These are phyloP conservation scores for Murraya paniculata DNA, from an alignment of 345 rosid species.

Conservation along the genomic window DNA sequence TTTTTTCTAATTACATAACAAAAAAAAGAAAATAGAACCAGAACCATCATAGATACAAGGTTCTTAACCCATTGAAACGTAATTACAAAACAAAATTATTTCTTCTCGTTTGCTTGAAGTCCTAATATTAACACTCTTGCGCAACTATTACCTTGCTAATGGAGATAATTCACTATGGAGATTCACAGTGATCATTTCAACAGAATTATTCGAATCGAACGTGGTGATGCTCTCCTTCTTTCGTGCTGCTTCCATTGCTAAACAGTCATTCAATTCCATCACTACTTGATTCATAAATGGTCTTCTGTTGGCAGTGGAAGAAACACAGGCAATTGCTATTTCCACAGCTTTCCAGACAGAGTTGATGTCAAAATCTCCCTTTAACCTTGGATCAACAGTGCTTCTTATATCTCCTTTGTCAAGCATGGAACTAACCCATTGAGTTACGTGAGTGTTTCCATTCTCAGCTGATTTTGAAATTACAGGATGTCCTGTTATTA, in stretches of 20 bases:
- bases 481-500: slow-evolving; percentile 32
- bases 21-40: too few species aligned
- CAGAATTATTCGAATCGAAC: background rate
- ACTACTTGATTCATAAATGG: slow-evolving; percentile 39
- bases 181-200: background rate
- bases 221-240: background rate
- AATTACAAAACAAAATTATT: too few species aligned
- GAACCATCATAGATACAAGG: too few species aligned
- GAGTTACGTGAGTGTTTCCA: slow-evolving; percentile 23
- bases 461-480: slow-evolving; percentile 11
- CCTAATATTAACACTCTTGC: background rate
- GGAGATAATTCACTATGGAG: background rate
- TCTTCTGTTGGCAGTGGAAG: slow-evolving; percentile 25
- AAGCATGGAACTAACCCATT: slow-evolving; percentile 36
- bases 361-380: slow-evolving; percentile 29
- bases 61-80: too few species aligned
- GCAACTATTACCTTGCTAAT: background rate
- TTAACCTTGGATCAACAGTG: slow-evolving; percentile 39
- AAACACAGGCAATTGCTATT: slow-evolving; percentile 43
- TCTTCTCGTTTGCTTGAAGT: too few species aligned
- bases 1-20: too few species aligned
- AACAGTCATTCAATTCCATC: slow-evolving; percentile 33
- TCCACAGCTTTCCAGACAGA: slow-evolving; percentile 45
- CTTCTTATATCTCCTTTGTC: slow-evolving; percentile 40
- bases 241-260: background rate